Base-by-base conservation (phyloP, 192 early-diverging fungal genomes). In the Backusella morwellensis region DNA sequence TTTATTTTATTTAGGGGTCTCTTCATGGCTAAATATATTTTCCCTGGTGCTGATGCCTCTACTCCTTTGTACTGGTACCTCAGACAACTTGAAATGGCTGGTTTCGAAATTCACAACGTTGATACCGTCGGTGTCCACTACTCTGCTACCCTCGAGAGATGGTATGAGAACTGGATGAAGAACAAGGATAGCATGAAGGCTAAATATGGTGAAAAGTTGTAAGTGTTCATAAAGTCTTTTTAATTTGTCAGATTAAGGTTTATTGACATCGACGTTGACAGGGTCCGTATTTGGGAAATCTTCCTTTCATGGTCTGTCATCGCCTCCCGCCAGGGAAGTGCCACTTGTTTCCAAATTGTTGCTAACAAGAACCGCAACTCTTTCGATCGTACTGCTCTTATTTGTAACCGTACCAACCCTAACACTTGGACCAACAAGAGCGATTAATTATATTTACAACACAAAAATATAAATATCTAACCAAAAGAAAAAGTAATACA, bases 21-120 rank as follows among this genome's bases (percentile, higher is more conserved):
- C 67, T 98, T 99, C 81, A 99, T 99, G 97, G 97, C 96, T 81
- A 97, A 95, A 86, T 99, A 99, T 83, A 90, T 99, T 68, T 99
- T 99, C 92, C 97, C 96, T 66, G 97, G 97, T 73, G 97, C 97
- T 73, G 97, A 99, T 86, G 97, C 97, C 9, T 99, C 97, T 73
- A 90, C 91, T 81, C 97, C 97, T 70, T 86, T 99, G 69, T 94
- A 93, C 90, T 99, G 98, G 98, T 94, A 95, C 56, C 85, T 97
- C 73, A 92, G 94, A 63, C 93, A 99, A 88, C 86, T 97, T 68
- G 97, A 99, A 88, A 86, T 88, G 54, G 90, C 96, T 56, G 97
- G 97, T 47, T 99, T 97, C 82, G 97, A 99, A 86, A 89, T 99
- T 71, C 90, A 92, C 76, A 89, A 88, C 76, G 82, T 88, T 67